phyloP scores from a whole-genome alignment of 352 stramenopile species.

The Pythium aquatile region DNA sequence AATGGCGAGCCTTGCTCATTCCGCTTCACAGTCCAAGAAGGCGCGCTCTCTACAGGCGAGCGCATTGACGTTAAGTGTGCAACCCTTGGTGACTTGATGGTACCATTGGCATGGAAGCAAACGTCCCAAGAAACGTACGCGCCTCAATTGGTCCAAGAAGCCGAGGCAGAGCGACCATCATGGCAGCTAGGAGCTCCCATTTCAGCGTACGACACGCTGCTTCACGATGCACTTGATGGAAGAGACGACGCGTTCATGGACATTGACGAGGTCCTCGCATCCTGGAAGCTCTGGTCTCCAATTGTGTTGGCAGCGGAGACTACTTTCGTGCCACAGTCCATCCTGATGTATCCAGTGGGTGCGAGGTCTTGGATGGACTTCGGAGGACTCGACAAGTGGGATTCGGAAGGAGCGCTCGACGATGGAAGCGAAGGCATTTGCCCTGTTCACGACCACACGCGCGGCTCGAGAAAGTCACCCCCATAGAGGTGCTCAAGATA shows the following conservation, averaged over 20 bases:
- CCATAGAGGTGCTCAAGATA: constrained; percentile 67
- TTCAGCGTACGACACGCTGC: constrained; percentile 24
- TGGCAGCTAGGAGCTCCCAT: constrained; percentile 18
- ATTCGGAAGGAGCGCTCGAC: not conserved
- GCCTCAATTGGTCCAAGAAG: not conserved
- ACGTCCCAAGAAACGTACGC: not conserved
- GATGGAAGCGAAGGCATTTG: not conserved
- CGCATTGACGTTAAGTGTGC: constrained; percentile 15
- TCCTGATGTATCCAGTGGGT: constrained; percentile 19
- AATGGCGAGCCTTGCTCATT: constrained; percentile 14
- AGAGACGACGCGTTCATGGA: constrained; percentile 26
- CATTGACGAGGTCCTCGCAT: constrained; percentile 57
- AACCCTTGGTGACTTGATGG: not conserved
- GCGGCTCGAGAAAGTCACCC: constrained; percentile 33
- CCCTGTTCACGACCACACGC: constrained; percentile 5
- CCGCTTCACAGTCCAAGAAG: constrained; percentile 21
- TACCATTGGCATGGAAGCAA: constrained; percentile 11
- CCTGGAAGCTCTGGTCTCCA: constrained; percentile 64
- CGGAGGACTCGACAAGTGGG: not conserved
- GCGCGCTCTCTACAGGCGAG: not conserved
- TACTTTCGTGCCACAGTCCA: not conserved
- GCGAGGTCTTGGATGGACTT: constrained; percentile 15
- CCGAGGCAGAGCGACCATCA: not conserved
- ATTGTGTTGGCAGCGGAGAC: constrained; percentile 29
- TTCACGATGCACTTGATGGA: constrained; percentile 12